Evolutionary conservation across 345 rosid species (phyloP), one percentile per base, ranked within the genome.

Genomic region (Geranium rotundifolium): DNA sequence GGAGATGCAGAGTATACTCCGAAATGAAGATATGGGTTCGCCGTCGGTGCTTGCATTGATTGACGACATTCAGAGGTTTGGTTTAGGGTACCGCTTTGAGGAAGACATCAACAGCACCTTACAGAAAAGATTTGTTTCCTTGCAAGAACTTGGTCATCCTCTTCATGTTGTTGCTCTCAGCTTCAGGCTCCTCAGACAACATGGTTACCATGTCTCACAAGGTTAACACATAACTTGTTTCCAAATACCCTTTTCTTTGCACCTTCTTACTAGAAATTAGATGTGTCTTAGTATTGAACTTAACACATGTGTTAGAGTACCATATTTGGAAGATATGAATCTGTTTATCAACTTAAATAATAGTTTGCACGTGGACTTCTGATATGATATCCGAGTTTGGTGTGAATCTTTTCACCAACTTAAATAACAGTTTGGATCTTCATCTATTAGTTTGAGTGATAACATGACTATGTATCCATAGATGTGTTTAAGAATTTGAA

Each of bases 121-220:
- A 17, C 60, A 7, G 66, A 20, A 52, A 29, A 69, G 58, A 7
- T n/a, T 15, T 60, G 34, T 7, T 41, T 2, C 5, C 69, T 59
- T 8, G 60, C 7, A 10, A 19, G 4, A 17, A 1, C 37, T 0
- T 1, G 65, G 66, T 7, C 54, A 58, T 9, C 55, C 65, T 15
- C 72, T 83, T 18, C 70, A 74, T 41, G 62, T 65, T 0, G 39
- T 65, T 1, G 81, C 83, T 65, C 83, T 80, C 20, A 34, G 59
- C 67, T 82, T 77, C 69, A 65, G 80, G 75, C 75, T 79, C 18
- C 75, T 75, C 9, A 68, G 86, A 64, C 83, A 69, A 62, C 81
- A 75, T 30, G 85, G 83, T 1, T 74, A 57, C 55, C 18, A 49
- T 2, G 57, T 74, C 60, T 76, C 81, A 30, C 76, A 71, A 76